These are phyloP conservation scores for Salix koriyanagi DNA, from an alignment of 345 rosid species.

Conservation along the genomic window DNA sequence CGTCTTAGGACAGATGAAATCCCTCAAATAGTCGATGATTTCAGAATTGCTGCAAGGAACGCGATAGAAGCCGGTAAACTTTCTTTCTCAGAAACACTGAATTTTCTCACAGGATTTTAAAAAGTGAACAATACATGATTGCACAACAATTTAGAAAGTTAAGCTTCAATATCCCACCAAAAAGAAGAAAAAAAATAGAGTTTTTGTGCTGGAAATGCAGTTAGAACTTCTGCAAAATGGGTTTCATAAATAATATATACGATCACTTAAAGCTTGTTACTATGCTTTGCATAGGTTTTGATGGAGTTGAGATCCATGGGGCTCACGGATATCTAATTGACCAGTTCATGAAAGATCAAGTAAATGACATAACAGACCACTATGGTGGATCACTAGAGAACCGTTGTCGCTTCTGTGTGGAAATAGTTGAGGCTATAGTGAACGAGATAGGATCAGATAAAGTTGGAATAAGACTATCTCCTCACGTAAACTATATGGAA, in stretches of 20 bases:
- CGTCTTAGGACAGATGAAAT: conserved; percentile 55
- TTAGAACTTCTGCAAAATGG: conserved; percentile 56
- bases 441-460: conserved; percentile 58
- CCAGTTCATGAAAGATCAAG: too few species aligned
- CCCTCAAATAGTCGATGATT: conserved; percentile 62
- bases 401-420: conserved; percentile 50
- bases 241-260: too few species aligned
- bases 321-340: conserved; percentile 47
- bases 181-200: too few species aligned
- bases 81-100: too few species aligned
- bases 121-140: too few species aligned
- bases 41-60: conserved; percentile 68
- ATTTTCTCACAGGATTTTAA: too few species aligned
- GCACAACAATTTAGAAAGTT: too few species aligned
- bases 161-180: too few species aligned
- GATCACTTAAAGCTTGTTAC: conserved; percentile 33
- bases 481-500: conserved; percentile 45
- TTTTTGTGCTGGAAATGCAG: conserved; percentile 35
- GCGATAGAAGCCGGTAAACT: too few species aligned
- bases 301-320: conserved; percentile 74
- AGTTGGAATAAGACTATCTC: conserved; percentile 62
- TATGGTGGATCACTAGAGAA: conserved; percentile 63
- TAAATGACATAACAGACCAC: conserved; percentile 50
- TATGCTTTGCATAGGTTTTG: conserved; percentile 70
- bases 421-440: conserved; percentile 53